Base-by-base conservation (phyloP, 139 green algal species). In the Picochlorum sp. region DNA sequence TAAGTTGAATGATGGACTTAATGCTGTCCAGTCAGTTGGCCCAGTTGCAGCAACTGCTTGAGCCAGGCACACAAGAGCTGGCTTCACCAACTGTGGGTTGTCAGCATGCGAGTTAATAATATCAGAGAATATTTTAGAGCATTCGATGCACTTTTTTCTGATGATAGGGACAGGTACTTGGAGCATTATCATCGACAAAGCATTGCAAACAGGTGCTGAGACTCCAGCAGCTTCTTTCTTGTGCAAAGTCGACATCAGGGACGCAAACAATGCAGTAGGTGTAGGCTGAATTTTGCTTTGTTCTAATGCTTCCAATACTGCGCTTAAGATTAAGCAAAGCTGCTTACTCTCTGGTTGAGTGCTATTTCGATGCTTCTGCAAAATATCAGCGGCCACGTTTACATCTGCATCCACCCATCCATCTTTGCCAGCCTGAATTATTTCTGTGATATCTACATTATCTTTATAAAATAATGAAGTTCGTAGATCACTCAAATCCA, bases 181-280 rank as follows among this genome's bases (percentile, higher is more conserved):
- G 1, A 58, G 64, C 24, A 93, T 69, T 20, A 81, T 67, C 0
- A 63, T 9, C 7, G 36, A 55, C 32, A 94, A 75, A 47, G 89
- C 33, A 24, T 68, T 80, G 55, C 72, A 76, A 75, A 89, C 82
- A 2, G 82, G 76, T 20, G 77, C 66, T 5, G 57, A 32, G 33
- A 84, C 78, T 80, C 87, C 70, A 37, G 26, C 7, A 44, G 49
- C 65, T 22, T 40, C 45, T 25, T 47, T 55, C 1, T 75, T 84
- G 13, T 83, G 77, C 57, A 95, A 43, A 7, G 79, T 78, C 3
- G 75, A 80, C 82, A 95, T 89, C 14, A 80, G 31, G 1, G 87
- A 86, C 4, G 87, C 86, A 59, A 93, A 95, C 9, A 89, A 59
- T 28, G 79, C 79, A 10, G 79, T 89, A 9, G 87, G 82, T 0